A percentile compares a stretch with the other conserved stretches of the same genome.
phyloP scores from a whole-genome alignment of 495 filamentous ascomycete species.

The Echria macrotheca region DNA sequence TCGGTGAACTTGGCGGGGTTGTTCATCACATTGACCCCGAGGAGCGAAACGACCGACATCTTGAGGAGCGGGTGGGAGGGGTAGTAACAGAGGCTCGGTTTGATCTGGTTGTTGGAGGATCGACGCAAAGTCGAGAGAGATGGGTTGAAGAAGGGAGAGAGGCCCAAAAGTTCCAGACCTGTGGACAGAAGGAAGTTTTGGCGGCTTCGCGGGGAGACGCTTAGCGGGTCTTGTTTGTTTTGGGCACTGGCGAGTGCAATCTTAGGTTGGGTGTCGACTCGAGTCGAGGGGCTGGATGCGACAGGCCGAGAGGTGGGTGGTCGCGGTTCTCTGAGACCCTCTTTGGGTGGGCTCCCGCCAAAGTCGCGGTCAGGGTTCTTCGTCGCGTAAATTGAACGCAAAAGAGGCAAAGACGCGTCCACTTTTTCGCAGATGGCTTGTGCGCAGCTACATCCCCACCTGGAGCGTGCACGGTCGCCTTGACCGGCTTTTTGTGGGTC shows the following conservation, averaged over 20 bases:
- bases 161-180: background rate
- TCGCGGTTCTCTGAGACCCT: slow-evolving; percentile 2
- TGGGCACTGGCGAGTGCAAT: slow-evolving; percentile 12
- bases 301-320: too few species aligned
- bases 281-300: slow-evolving; percentile 12
- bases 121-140: too few species aligned
- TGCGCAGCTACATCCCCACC: too few species aligned
- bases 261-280: slow-evolving; percentile 1
- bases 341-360: background rate
- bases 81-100: too few species aligned
- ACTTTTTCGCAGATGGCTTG: background rate
- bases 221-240: slow-evolving; percentile 15
- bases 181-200: background rate
- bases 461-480: too few species aligned
- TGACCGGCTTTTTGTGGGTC: too few species aligned
- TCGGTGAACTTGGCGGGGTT: slow-evolving; percentile 89
- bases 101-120: too few species aligned
- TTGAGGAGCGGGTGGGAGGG: slow-evolving; percentile 27
- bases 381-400: slow-evolving; percentile 26
- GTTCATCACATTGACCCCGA: slow-evolving; percentile 91
- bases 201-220: slow-evolving; percentile 1
- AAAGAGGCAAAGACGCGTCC: slow-evolving; percentile 1
- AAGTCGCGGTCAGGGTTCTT: slow-evolving; percentile 13
- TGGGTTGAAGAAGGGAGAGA: background rate
- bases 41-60: slow-evolving; percentile 95